Conservation (phyloP, 805 yeast genomes). For the Candida tibetensis region DNA sequence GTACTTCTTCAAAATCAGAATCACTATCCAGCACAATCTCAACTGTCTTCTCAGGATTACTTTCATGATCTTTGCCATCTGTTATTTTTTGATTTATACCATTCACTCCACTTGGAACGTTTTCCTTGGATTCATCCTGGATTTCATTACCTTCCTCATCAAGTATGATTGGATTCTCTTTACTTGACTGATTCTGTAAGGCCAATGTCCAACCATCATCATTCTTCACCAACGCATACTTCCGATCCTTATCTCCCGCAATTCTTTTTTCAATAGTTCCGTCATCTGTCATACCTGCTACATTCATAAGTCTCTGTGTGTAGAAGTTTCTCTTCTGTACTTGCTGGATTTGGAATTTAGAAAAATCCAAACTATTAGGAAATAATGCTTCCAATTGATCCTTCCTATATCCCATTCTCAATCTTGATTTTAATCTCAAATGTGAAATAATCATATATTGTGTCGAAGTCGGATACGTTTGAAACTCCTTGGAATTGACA, state of each 20-base stretch:
- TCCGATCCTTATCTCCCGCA: conserved; percentile 78
- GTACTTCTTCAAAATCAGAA: conserved; percentile 24
- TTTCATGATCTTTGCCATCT: background rate
- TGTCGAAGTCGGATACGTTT: conserved; percentile 72
- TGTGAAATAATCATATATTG: conserved; percentile 87
- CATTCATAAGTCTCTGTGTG: conserved; percentile 82
- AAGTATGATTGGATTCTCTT: conserved; percentile 47
- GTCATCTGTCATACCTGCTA: conserved; percentile 72
- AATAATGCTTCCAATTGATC: conserved; percentile 82
- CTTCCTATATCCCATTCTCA: conserved; percentile 92
- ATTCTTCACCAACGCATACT: conserved; percentile 70
- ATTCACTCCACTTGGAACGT: background rate
- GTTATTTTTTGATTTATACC: background rate
- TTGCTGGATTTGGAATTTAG: conserved; percentile 88
- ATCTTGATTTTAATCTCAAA: conserved; percentile 75
- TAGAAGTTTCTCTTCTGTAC: conserved; percentile 88
- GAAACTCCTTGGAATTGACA: conserved; percentile 78
- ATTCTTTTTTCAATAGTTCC: conserved; percentile 55
- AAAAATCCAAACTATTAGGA: conserved; percentile 85
- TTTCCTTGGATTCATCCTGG: background rate
- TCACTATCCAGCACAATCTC: conserved; percentile 10
- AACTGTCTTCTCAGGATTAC: background rate
- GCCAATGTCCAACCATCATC: conserved; percentile 85
- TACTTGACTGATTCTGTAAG: conserved; percentile 39
- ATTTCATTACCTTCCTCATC: conserved; percentile 39